A percentile compares a stretch with the other conserved stretches of the same genome.
Conservation (phyloP, 805 yeast genomes). For the Yamadazyma sp. region DNA sequence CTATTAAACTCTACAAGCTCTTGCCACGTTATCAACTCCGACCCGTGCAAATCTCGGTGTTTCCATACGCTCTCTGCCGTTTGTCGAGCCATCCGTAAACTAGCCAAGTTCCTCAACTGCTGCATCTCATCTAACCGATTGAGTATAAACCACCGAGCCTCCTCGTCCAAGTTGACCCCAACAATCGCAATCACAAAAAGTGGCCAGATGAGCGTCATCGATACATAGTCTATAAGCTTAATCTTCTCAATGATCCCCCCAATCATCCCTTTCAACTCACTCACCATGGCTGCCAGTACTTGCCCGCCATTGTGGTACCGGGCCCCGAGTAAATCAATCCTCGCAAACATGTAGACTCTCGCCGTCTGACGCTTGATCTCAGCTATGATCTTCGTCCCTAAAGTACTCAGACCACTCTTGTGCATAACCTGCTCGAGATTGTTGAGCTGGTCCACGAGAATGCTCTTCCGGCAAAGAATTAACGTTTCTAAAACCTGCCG, state of each 20-base stretch:
- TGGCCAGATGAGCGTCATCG: constrained; percentile 43
- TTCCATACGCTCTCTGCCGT: constrained; percentile 41
- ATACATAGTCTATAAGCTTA: constrained; percentile 13
- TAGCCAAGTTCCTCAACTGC: constrained; percentile 34
- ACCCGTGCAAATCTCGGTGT: constrained; percentile 33
- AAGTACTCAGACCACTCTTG: background rate
- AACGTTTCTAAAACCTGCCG: constrained; percentile 23
- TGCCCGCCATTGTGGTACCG: constrained; percentile 8
- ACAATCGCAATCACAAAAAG: constrained; percentile 39
- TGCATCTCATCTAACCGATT: constrained; percentile 34
- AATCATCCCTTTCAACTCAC: constrained; percentile 18
- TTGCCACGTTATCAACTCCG: constrained; percentile 28
- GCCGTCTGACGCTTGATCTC: constrained; percentile 40
- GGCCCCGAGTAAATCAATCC: constrained; percentile 25
- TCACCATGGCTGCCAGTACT: constrained; percentile 8
- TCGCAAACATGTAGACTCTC: constrained; percentile 33
- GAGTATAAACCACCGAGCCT: constrained; percentile 39
- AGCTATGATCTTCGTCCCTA: constrained; percentile 23
- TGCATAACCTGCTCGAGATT: constrained; percentile 18
- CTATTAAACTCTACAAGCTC: constrained; percentile 37
- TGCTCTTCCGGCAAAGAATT: constrained; percentile 25
- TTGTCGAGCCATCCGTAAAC: constrained; percentile 35
- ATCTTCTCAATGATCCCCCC: constrained; percentile 26
- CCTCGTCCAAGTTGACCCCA: constrained; percentile 26
- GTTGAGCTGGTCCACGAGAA: constrained; percentile 17